A percentile compares a stretch with the other conserved stretches of the same genome.
Evolutionary conservation across 768 basidiomycete species (phyloP).

Genomic region (Mycena albidolilacea): DNA sequence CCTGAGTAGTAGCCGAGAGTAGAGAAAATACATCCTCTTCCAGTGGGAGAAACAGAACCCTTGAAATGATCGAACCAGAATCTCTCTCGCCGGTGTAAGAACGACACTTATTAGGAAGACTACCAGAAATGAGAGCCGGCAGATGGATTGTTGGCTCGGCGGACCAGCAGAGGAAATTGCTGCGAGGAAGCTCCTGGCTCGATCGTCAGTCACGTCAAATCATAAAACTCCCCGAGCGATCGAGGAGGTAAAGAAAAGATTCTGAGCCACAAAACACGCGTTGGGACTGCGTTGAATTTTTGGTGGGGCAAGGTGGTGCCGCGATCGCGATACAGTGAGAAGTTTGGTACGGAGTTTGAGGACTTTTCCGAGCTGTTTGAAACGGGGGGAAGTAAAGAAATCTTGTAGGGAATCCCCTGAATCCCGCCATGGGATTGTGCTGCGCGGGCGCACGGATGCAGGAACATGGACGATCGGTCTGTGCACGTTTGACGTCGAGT

Average conservation of each 20-base stretch:
- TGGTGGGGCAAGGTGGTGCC: neutral
- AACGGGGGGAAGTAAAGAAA: neutral
- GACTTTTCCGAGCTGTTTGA: neutral
- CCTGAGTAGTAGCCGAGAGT: slow-evolving; percentile 27
- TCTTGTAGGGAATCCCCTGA: neutral
- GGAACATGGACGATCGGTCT: slow-evolving; percentile 12
- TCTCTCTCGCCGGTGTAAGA: neutral
- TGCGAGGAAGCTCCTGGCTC: slow-evolving; percentile 7
- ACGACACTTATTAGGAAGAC: slow-evolving; percentile 32
- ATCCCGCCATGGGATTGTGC: slow-evolving; percentile 11
- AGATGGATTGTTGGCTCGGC: slow-evolving; percentile 33
- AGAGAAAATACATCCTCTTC: slow-evolving; percentile 4
- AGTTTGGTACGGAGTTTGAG: slow-evolving; percentile 21
- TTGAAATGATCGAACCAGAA: neutral
- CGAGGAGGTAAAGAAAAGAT: slow-evolving; percentile 6
- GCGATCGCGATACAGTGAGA: slow-evolving; percentile 19
- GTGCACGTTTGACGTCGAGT: slow-evolving; percentile 12
- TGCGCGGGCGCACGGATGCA: neutral
- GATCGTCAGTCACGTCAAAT: slow-evolving; percentile 29
- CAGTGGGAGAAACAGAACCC: slow-evolving; percentile 4
- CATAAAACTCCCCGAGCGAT: slow-evolving; percentile 27
- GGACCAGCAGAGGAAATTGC: neutral
- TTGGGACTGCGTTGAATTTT: slow-evolving; percentile 22
- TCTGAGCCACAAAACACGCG: slow-evolving; percentile 23
- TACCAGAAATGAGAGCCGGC: slow-evolving; percentile 28